Percentiles rank a stretch among this genome's conserved stretches.
Conservation (phyloP, 2,329 filamentous ascomycete species). For the Talaromyces pinophilus region DNA sequence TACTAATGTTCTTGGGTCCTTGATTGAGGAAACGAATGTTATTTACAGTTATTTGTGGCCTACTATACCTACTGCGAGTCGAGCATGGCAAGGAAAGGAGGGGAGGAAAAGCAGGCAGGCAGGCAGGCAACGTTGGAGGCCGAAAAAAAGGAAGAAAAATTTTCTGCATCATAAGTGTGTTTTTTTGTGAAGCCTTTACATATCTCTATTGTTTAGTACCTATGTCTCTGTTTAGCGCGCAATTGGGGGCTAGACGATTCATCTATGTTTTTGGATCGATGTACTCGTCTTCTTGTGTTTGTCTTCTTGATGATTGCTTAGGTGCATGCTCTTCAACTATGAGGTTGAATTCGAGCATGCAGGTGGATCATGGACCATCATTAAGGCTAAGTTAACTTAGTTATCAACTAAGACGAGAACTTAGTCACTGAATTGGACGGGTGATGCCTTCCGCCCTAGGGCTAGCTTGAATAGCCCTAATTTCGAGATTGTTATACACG, state of each 20-base stretch:
- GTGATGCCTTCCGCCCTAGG: no score
- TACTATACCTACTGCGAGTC: not conserved
- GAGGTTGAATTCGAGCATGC: no score
- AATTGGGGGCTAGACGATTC: not conserved
- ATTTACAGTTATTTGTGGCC: not conserved
- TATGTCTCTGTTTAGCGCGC: conserved; percentile 1
- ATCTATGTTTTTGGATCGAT: not conserved
- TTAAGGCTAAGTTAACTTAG: no score
- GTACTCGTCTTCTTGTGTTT: no score
- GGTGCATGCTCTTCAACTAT: no score
- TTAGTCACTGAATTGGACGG: no score
- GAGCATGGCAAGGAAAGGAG: not conserved
- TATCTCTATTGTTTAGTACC: not conserved
- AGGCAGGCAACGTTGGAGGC: not conserved
- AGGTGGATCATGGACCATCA: no score
- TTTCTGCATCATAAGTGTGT: not conserved
- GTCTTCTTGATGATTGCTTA: no score
- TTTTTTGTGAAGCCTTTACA: not conserved
- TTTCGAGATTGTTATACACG: no score
- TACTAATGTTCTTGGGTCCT: not conserved
- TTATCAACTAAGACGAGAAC: no score
- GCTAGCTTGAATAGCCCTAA: no score
- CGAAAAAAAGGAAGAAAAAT: not conserved
- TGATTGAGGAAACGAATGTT: not conserved
- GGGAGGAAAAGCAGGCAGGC: not conserved